Evolutionary conservation across 2,329 filamentous ascomycete genomes (phyloP).

Genomic region (Colletotrichum orchidophilum): DNA sequence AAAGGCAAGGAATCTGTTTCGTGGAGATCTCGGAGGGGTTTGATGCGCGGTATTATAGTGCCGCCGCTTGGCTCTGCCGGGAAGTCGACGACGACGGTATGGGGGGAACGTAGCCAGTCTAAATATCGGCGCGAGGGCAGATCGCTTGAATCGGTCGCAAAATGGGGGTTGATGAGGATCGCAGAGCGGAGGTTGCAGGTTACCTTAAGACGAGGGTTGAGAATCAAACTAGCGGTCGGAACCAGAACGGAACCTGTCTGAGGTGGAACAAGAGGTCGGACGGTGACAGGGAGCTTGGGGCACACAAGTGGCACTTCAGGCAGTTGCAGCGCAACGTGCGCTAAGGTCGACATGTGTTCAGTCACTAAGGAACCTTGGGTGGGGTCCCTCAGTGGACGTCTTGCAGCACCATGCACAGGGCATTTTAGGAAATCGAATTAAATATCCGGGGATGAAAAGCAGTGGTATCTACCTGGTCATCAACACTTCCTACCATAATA

Average conservation of each 20-base stretch:
- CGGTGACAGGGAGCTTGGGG: slow-evolving; percentile 25
- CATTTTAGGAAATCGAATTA: not conserved
- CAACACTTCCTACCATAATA: not conserved
- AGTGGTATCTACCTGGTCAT: not conserved
- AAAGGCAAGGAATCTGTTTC: not conserved
- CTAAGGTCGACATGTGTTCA: slow-evolving; percentile 19
- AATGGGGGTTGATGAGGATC: not conserved
- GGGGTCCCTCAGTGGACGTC: not conserved
- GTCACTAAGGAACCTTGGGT: no score
- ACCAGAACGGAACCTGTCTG: slow-evolving; percentile 15
- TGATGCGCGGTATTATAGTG: not conserved
- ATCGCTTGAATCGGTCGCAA: not conserved
- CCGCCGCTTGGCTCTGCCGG: not conserved
- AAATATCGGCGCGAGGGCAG: not conserved
- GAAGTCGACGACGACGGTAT: not conserved
- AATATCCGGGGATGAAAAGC: not conserved
- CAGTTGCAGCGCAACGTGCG: slow-evolving; percentile 1
- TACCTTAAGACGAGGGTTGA: not conserved
- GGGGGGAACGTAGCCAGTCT: no score
- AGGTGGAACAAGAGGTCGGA: not conserved
- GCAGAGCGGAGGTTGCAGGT: not conserved
- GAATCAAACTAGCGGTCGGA: slow-evolving; percentile 15
- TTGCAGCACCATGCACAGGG: not conserved
- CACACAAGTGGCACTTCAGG: slow-evolving; percentile 10
- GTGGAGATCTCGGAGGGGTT: not conserved